Base-by-base conservation (phyloP, 495 filamentous ascomycete genomes). In the Neohortaea acidophila region DNA sequence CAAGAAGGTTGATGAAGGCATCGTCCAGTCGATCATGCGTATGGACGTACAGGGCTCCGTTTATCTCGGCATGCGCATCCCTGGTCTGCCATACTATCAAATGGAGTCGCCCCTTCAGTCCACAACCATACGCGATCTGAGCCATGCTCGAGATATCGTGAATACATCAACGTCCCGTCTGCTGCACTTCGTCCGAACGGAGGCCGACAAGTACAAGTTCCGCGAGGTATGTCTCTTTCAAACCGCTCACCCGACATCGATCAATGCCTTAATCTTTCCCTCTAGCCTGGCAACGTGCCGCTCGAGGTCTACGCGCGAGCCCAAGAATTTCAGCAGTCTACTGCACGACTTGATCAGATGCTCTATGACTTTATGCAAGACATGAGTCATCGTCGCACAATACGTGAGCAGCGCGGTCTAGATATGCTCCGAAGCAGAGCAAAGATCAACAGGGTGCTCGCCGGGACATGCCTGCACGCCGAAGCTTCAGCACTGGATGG, bases 1-100 rank as follows among this genome's bases (percentile, higher is more conserved):
- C n/a, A 13, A 26, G 2, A 41, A 32, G n/a, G 27, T 46, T 32
- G 43, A 46, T 14, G 30, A 21, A 15, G 20, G 22, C 18, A 30
- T 46, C 6, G 15, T 46, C 2, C 24, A 36, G 11, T 14, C 43
- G 2, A n/a, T 46, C 12, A 40, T 36, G 36, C 23, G 43, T 9
- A n/a, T 46, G 5, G 43, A 46, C 26, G 22, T 46, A 5, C 43
- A 46, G 24, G 43, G 37, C 12, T 19, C 37, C 3, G 29, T 36
- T 23, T 41, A 35, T 35, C 12, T 46, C 2, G 30, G 22, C 15
- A n/a, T 8, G 4, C 31, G 36, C 2, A 28, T 36, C 9, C 43
- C 43, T 10, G 43, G 37, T 6, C 20, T 46, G 4, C 10, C 38
- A n/a, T 35, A 33, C 36, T 33, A 39, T 18, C 14, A 24, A 20